Conservation (phyloP, 1,284 basidiomycete genomes). For the Lentinus polychrous region DNA sequence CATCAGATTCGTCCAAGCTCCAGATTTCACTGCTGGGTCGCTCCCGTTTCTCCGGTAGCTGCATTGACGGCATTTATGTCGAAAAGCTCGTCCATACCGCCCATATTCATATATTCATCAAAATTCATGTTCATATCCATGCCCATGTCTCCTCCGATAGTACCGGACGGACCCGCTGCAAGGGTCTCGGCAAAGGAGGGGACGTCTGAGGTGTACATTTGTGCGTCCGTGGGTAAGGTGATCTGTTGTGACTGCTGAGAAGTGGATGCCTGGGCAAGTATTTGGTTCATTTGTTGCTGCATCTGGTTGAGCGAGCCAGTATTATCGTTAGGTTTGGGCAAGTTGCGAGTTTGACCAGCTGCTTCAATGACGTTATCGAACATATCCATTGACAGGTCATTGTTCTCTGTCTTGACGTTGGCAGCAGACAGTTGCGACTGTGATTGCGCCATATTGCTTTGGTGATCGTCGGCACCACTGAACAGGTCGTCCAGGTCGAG, state of each 20-base stretch:
- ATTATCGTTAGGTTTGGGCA: background rate
- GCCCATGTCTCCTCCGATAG: no score
- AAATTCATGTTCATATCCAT: background rate
- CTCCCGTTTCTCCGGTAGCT: background rate
- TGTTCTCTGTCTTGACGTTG: background rate
- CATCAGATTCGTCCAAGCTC: background rate
- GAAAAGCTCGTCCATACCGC: slow-evolving; percentile 5
- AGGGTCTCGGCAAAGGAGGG: no score
- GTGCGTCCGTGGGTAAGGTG: background rate
- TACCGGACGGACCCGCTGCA: no score
- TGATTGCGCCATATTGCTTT: background rate
- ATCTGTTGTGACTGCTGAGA: background rate
- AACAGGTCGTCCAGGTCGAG: slow-evolving; percentile 59
- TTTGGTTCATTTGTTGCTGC: background rate
- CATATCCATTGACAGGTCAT: background rate
- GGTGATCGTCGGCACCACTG: slow-evolving; percentile 11
- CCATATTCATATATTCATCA: slow-evolving; percentile 1
- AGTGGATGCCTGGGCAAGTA: background rate
- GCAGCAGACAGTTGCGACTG: background rate
- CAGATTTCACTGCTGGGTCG: background rate
- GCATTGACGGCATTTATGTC: background rate
- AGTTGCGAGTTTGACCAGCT: no score
- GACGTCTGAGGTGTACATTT: no score
- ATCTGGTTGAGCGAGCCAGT: background rate
- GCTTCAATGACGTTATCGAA: no score